Base-by-base conservation (phyloP, 768 basidiomycete species). In the Sarcomyxa edulis region DNA sequence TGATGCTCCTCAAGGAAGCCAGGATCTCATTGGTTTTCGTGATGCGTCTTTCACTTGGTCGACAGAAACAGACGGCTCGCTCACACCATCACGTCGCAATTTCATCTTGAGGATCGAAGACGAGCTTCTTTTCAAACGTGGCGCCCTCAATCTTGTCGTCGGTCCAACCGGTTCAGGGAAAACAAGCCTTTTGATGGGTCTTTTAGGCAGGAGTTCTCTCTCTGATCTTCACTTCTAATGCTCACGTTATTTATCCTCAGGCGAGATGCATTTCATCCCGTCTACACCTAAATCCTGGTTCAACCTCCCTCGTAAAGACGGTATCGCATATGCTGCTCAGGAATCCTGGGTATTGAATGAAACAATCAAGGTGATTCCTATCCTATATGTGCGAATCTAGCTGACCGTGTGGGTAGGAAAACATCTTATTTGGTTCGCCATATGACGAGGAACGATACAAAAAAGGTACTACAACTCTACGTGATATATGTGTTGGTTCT, bases 271-370 rank as follows among this genome's bases (percentile, higher is more conserved):
- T 52, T 78, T 76, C 48, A 54, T 69, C 7, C 71, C 70, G 3
- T 60, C 62, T 8, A 53, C 59, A 5, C 63, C 72, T 2, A 69
- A 72, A 29, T 76, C 83, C 0, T 83, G 76, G 72, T 85, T 71
- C 56, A 76, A 74, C 43, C 70, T 90, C 5, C 87, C 88, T 20
- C 66, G 85, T 2, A 62, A 61, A 4, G 69, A 69, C 1, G 86
- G 87, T 4, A 70, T 93, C 26, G 78, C 85, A 2, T 89, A 85
- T 52, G 83, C 83, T 4, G 82, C 83, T 4, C 88, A 93, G 54
- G 86, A 90, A 53, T 78, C 83, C 3, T 93, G 86, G 86, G 79
- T 89, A 1, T 74, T 81, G 53, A 89, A 87, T 46, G 83, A 83
- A 44, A 86, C 84, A 0, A 84, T 88, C 39, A 67, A 53, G 80